A percentile compares a stretch with the other conserved stretches of the same genome.
Conservation (phyloP, 1,139 yeast species). For the Yamadazyma oceani region DNA sequence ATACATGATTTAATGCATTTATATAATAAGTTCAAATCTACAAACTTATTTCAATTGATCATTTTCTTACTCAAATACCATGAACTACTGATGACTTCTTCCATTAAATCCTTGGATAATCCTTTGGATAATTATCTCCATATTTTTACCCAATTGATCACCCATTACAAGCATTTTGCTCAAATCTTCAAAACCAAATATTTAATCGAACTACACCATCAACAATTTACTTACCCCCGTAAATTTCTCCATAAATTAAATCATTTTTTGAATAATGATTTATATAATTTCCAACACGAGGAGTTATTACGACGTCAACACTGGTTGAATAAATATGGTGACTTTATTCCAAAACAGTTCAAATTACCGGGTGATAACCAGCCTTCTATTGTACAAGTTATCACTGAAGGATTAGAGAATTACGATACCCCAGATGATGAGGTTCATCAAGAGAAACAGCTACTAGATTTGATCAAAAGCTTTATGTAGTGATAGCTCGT, state of each 20-base stretch:
- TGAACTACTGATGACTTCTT: slow-evolving; percentile 14
- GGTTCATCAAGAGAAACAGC: slow-evolving; percentile 23
- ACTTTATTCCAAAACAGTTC: slow-evolving; percentile 44
- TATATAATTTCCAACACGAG: slow-evolving; percentile 33
- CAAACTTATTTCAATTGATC: slow-evolving; percentile 26
- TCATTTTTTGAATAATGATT: slow-evolving; percentile 35
- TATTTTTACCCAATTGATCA: slow-evolving; percentile 30
- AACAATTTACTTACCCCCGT: slow-evolving; percentile 41
- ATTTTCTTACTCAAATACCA: slow-evolving; percentile 21
- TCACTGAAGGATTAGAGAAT: slow-evolving; percentile 39
- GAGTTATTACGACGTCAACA: slow-evolving; percentile 35
- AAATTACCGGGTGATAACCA: slow-evolving; percentile 42
- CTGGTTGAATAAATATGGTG: slow-evolving; percentile 44
- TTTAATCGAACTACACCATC: slow-evolving; percentile 40
- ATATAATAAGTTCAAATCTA: slow-evolving; percentile 26
- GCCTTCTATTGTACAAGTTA: slow-evolving; percentile 42
- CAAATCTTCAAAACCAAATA: slow-evolving; percentile 38
- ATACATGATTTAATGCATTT: slow-evolving; percentile 19
- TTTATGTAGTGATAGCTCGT: slow-evolving; percentile 9
- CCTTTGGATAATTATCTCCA: slow-evolving; percentile 27
- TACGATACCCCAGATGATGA: slow-evolving; percentile 28
- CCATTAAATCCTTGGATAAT: slow-evolving; percentile 16
- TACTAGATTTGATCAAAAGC: slow-evolving; percentile 23
- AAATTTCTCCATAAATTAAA: slow-evolving; percentile 32
- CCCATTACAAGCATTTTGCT: slow-evolving; percentile 39